A percentile compares a stretch with the other conserved stretches of the same genome.
Conservation (phyloP, 2,329 filamentous ascomycete species). For the Curvularia verruculosa region DNA sequence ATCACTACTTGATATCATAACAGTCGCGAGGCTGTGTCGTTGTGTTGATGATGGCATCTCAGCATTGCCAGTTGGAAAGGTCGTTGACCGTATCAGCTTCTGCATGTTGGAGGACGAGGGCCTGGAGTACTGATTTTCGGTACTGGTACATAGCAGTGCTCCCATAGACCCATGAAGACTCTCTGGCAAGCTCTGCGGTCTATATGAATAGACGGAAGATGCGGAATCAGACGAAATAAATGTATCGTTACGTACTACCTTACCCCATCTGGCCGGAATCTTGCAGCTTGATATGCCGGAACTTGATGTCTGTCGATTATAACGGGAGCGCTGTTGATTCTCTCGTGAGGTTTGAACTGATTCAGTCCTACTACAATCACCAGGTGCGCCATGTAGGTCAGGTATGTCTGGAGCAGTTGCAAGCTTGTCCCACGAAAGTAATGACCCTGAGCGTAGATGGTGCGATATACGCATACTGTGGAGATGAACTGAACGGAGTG, state of each 20-base stretch:
- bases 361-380: slow-evolving; percentile 28
- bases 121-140: slow-evolving; percentile 14
- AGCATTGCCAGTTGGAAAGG: slow-evolving; percentile 32
- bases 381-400: slow-evolving; percentile 17
- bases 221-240: slow-evolving; percentile 26
- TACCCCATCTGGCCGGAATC: slow-evolving; percentile 49
- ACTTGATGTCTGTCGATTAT: slow-evolving; percentile 43
- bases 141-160: slow-evolving; percentile 21
- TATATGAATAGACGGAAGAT: slow-evolving; percentile 51
- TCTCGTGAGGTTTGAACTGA: slow-evolving; percentile 24
- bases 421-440: slow-evolving; percentile 46
- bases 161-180: slow-evolving; percentile 36
- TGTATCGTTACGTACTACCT: slow-evolving; percentile 30
- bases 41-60: slow-evolving; percentile 29
- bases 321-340: slow-evolving; percentile 19
- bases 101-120: slow-evolving; percentile 15
- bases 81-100: slow-evolving; percentile 28
- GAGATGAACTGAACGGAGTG: slow-evolving; percentile 48
- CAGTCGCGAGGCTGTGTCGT: slow-evolving; percentile 17
- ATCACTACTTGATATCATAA: slow-evolving; percentile 7
- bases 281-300: slow-evolving; percentile 46
- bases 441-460: slow-evolving; percentile 52
- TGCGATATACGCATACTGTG: slow-evolving; percentile 54
- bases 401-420: slow-evolving; percentile 30
- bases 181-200: slow-evolving; percentile 47